Evolutionary conservation across 2,329 filamentous ascomycete species (phyloP).

Genomic region (Botrytis galanthina): DNA sequence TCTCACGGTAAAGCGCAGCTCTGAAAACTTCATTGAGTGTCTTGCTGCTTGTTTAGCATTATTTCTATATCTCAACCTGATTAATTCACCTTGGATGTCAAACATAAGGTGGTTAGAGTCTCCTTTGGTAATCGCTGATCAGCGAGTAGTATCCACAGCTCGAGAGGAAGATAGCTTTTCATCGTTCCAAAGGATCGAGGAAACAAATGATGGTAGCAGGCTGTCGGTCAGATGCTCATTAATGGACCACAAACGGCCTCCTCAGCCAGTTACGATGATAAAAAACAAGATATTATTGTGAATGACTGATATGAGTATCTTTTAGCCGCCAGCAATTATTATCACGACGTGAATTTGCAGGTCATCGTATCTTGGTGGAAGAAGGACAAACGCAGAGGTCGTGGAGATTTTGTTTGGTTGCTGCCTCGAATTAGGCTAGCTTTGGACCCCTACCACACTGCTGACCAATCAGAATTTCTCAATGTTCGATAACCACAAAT

Average conservation of each 20-base stretch:
- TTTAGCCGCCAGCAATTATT: background rate
- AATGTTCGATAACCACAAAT: background rate
- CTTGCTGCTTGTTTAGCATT: conserved; percentile 7
- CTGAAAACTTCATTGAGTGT: conserved; percentile 7
- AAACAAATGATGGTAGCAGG: background rate
- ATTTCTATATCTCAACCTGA: background rate
- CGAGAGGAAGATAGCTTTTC: background rate
- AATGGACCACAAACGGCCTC: background rate
- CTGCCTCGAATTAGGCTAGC: background rate
- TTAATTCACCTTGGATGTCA: background rate
- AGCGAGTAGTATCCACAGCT: background rate
- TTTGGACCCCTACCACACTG: background rate
- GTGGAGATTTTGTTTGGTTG: background rate
- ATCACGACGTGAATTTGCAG: background rate
- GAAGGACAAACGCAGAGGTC: background rate
- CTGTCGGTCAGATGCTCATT: background rate
- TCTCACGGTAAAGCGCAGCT: conserved; percentile 14
- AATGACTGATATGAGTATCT: background rate
- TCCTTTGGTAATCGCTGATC: background rate
- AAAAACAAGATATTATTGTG: background rate
- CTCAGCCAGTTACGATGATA: background rate
- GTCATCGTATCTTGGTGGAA: background rate
- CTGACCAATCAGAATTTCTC: background rate
- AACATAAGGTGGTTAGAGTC: background rate
- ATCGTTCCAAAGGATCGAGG: background rate